phyloP scores from a whole-genome alignment of 331 rosid genomes.

The Cydonia oblonga region DNA sequence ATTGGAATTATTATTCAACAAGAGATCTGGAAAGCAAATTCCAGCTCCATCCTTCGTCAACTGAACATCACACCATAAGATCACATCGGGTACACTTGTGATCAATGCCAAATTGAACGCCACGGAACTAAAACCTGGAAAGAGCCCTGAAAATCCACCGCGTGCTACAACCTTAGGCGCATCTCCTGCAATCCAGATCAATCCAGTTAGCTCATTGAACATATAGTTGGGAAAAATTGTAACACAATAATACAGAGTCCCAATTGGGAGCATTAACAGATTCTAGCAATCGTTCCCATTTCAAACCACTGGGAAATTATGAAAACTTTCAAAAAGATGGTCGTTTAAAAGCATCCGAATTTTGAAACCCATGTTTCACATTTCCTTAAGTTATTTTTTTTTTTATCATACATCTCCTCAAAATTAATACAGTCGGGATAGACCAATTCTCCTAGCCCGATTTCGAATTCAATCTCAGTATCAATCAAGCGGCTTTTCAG shows the following conservation, averaged over 20 bases:
- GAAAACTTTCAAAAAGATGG: neutral
- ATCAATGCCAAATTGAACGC: conserved; percentile 26
- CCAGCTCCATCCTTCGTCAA: conserved; percentile 71
- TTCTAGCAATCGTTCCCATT: neutral
- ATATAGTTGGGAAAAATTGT: neutral
- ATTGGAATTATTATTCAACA: conserved; percentile 41
- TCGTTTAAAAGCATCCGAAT: neutral
- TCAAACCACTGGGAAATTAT: neutral
- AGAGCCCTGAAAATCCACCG: conserved; percentile 85
- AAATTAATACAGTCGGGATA: neutral
- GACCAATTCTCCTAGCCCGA: neutral
- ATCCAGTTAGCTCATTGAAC: neutral
- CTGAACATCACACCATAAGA: conserved; percentile 81
- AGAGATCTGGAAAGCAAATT: conserved; percentile 52
- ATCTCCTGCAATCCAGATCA: conserved; percentile 42
- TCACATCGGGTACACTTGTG: conserved; percentile 17
- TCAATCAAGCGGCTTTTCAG: neutral
- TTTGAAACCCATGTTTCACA: neutral
- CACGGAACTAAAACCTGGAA: conserved; percentile 50
- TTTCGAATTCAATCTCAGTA: neutral
- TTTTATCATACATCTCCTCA: too few species aligned
- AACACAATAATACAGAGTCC: neutral
- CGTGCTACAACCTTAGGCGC: conserved; percentile 62
- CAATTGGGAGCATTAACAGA: neutral
- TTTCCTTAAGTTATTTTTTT: too few species aligned